These are phyloP conservation scores for Arxiozyma slooffiae DNA, from an alignment of 1,139 yeast species.

Conservation along the genomic window DNA sequence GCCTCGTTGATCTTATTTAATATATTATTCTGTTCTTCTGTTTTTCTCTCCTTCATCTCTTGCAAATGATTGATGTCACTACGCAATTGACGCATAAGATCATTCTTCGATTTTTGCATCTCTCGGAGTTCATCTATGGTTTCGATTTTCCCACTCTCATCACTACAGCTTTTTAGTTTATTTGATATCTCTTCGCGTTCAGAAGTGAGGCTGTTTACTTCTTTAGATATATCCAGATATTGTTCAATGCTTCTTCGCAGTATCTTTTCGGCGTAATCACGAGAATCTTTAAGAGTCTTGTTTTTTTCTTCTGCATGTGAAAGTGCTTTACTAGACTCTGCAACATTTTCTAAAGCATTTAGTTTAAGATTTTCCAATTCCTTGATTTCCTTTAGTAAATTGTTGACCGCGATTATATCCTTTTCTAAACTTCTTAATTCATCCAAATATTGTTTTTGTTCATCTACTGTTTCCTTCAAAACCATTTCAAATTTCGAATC, in stretches of 20 bases:
- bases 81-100: conserved; percentile 40
- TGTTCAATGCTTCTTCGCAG: conserved; percentile 19
- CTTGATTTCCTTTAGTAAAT: background rate
- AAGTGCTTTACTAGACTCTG: background rate
- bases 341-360: background rate
- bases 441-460: conserved; percentile 34
- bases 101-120: conserved; percentile 37
- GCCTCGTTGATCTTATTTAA: conserved; percentile 50
- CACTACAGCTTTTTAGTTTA: conserved; percentile 30
- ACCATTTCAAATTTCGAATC: conserved; percentile 25
- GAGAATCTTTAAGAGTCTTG: conserved; percentile 12
- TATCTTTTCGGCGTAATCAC: conserved; percentile 16
- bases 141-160: conserved; percentile 14
- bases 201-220: conserved; percentile 30
- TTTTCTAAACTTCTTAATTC: conserved; percentile 28
- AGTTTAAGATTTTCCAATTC: background rate
- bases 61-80: conserved; percentile 36
- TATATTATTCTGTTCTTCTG: conserved; percentile 41
- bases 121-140: conserved; percentile 45
- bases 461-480: conserved; percentile 32
- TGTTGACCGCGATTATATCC: conserved; percentile 13
- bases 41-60: conserved; percentile 42
- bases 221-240: conserved; percentile 16
- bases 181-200: conserved; percentile 34
- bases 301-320: conserved; percentile 9